Conservation (phyloP, 768 basidiomycete species). For the Omphalotus guepiniiformis region DNA sequence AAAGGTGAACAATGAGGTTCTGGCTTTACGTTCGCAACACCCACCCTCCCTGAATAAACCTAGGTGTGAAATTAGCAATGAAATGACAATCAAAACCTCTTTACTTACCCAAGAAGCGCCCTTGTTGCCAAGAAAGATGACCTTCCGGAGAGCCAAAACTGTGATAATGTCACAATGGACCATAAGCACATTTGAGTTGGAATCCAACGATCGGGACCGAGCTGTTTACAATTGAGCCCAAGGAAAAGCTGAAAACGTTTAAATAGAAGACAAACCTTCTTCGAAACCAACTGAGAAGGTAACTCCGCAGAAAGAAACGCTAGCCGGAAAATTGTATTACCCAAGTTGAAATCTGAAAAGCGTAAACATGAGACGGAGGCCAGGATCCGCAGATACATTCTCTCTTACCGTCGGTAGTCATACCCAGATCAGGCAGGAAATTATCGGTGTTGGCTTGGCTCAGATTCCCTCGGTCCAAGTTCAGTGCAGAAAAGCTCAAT, state of each 20-base stretch:
- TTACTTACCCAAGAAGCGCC: constrained; percentile 40
- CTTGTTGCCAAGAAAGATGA: constrained; percentile 45
- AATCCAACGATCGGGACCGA: constrained; percentile 65
- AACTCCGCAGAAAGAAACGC: constrained; percentile 53
- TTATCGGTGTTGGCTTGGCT: constrained; percentile 55
- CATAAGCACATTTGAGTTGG: constrained; percentile 54
- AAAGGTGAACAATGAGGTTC: not conserved
- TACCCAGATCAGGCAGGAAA: constrained; percentile 49
- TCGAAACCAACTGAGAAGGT: constrained; percentile 60
- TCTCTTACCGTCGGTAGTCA: constrained; percentile 43
- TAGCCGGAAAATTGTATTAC: constrained; percentile 50
- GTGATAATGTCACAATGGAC: constrained; percentile 46
- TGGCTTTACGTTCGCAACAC: constrained; percentile 9
- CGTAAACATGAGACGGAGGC: not conserved
- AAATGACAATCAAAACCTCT: not conserved
- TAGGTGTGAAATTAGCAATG: constrained; percentile 12
- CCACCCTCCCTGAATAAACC: constrained; percentile 45
- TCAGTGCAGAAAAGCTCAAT: constrained; percentile 53
- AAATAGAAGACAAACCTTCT: constrained; percentile 34
- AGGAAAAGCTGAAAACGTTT: not conserved
- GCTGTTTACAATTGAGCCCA: constrained; percentile 23
- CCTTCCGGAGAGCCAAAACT: constrained; percentile 55
- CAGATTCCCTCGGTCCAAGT: constrained; percentile 51
- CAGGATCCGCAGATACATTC: constrained; percentile 5
- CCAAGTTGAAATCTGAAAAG: constrained; percentile 48